These are phyloP conservation scores for Cupressus sempervirens DNA, from an alignment of 75 land plant species.

Conservation along the genomic window DNA sequence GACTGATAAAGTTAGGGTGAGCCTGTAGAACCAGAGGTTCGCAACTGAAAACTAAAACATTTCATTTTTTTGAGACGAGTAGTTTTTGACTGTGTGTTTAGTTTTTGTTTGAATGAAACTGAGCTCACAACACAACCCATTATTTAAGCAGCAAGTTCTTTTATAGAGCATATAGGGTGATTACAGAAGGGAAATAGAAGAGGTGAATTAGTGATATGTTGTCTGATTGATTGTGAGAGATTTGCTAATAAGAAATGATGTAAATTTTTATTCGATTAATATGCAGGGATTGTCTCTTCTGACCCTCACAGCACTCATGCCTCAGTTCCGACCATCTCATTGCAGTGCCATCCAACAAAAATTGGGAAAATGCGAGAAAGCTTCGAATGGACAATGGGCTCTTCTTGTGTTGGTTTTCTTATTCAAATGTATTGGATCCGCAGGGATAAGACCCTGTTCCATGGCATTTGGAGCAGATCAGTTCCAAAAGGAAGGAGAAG, in stretches of 20 bases:
- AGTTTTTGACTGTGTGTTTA: too few species aligned
- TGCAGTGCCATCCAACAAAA: conserved; percentile 6
- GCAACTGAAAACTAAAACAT: too few species aligned
- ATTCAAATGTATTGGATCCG: conserved; percentile 23
- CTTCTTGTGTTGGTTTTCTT: conserved; percentile 10
- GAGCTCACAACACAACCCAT: too few species aligned
- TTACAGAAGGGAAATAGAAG: too few species aligned
- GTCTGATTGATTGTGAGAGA: not conserved
- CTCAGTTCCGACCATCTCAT: conserved; percentile 11
- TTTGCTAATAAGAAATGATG: not conserved
- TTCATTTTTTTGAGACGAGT: not conserved
- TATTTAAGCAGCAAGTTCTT: too few species aligned
- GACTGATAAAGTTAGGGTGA: conserved; percentile 22
- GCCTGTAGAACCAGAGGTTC: too few species aligned
- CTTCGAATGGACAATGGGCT: not conserved
- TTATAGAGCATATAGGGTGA: too few species aligned
- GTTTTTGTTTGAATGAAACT: too few species aligned
- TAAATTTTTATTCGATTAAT: not conserved
- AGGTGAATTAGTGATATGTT: too few species aligned
- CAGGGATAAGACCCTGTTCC: conserved; percentile 22
- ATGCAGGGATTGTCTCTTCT: conserved; percentile 23
- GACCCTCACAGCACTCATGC: conserved; percentile 18
- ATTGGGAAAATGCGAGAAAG: not conserved
- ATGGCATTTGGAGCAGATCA: conserved; percentile 35
- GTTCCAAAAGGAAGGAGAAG: conserved; percentile 18